These are phyloP conservation scores for Fusarium pseudoanthophilum DNA, from an alignment of 2,329 filamentous ascomycete species.

Conservation along the genomic window DNA sequence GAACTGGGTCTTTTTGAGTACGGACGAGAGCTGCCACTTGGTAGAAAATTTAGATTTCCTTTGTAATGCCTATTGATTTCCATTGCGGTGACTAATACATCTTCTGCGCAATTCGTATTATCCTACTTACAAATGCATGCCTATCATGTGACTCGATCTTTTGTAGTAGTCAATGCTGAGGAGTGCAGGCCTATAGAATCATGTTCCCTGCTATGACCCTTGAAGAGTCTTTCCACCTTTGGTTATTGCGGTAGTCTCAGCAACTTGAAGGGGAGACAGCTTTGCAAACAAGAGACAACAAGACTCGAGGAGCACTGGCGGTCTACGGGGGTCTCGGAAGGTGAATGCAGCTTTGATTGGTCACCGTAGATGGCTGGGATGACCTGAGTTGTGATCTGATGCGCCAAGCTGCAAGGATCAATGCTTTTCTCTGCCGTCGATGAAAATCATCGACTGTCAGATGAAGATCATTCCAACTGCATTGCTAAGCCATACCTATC, in stretches of 20 bases:
- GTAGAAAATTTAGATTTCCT: too few relatives aligned
- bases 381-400: background rate
- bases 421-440: accelerated
- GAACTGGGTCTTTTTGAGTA: too few relatives aligned
- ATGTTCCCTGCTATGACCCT: background rate
- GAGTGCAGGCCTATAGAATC: too few relatives aligned
- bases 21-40: too few relatives aligned
- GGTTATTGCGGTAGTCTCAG: background rate
- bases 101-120: too few relatives aligned
- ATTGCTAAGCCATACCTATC: accelerated
- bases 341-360: background rate
- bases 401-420: background rate
- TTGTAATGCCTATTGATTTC: too few relatives aligned
- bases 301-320: accelerated
- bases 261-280: background rate
- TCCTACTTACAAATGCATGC: too few relatives aligned
- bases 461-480: background rate
- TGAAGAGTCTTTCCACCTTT: too few relatives aligned
- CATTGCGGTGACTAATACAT: too few relatives aligned
- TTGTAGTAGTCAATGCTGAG: too few relatives aligned
- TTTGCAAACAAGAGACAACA: background rate
- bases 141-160: too few relatives aligned
- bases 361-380: background rate
- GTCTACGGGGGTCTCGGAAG: background rate
- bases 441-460: background rate